Evolutionary conservation across 768 basidiomycete genomes (phyloP), one percentile per base, ranked within the genome.

Genomic region (Crassisporium funariophilum): DNA sequence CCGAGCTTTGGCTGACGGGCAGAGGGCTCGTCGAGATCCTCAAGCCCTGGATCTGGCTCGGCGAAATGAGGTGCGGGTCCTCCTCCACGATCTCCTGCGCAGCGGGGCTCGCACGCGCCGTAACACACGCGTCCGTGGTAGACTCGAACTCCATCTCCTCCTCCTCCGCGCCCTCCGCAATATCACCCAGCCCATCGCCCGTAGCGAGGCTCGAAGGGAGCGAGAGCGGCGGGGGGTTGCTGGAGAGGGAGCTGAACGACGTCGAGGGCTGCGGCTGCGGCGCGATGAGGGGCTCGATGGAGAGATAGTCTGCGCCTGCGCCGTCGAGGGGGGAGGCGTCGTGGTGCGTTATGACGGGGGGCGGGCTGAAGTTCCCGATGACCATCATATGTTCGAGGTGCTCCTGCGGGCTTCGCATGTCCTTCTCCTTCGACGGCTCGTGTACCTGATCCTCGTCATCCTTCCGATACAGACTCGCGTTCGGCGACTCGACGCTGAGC

Each of bases 151-250:
- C 65, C 29, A 63, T 60, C 13, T 68, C 67, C 17, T 79, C 82
- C 35, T 83, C 81, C 54, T 83, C 82, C 21, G 76, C 77, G n/a
- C 78, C 79, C 57, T 84, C 83, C 7, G 77, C 75, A 24, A 84
- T 84, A 55, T 83, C 79, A 38, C 78, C 80, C n/a, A 84, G 63
- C 0, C 71, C 71, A 24, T 68, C 68, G 9, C 59, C 62, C 15
- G 61, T 47, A 5, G 55, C 58, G 46, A 60, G 65, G 33, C 61
- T 65, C 49, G 50, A 59, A 52, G 64, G 67, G 12, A 69, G 61
- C 27, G 76, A 64, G 12, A 72, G 61, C n/a, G 73, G 68, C 5
- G 73, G 63, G 12, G 71, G 63, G 44, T 72, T 56, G 41, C 59
- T 49, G 11, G 45, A 27, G 15, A 52, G 50, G 17, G 53, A 44